Base-by-base conservation (phyloP, 768 basidiomycete species). In the Roridomyces roridus region DNA sequence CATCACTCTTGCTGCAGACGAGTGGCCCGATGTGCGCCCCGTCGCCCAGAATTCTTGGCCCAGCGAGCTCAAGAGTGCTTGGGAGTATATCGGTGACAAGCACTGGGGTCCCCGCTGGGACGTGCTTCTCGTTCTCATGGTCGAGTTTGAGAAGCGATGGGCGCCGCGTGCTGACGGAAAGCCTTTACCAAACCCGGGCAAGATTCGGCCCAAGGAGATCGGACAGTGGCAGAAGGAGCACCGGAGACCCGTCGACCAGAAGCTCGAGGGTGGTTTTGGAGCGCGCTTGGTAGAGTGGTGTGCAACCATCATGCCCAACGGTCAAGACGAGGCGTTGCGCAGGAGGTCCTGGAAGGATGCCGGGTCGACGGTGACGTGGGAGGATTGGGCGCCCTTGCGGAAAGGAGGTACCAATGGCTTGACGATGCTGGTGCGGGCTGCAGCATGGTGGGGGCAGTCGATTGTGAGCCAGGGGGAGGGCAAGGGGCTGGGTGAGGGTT, bases 371-470 rank as follows among this genome's bases (percentile, higher is more conserved):
- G 15, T 5, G n/a, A 5, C 6, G 2, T 37, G 23, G 21, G 15
- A 14, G 17, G 44, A 51, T 9, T 47, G 57, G 50, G 3, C 2
- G 2, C 0, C n/a, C 4, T 3, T 34, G 2, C 9, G 45, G 28
- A 18, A 17, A n/a, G 36, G 20, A 0, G 51, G 57, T 0, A 11
- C n/a, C 6, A 52, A 48, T 26, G 35, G 57, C 1, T 7, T 58
- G 12, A 1, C 52, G 20, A 31, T 58, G 1, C 29, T 52, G 0
- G 34, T 43, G 17, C 46, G 25, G 9, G 46, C 45, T 0, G 12
- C 52, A 5, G 36, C 34, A 1, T 58, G 57, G 51, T 58, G 57
- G 57, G 57, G 50, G 0, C 57, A 58, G 31, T 4, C 1, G 11
- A 52, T 58, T 3, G 20, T 52, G 5, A 48, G 34, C 34, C 25